These are phyloP conservation scores for Metarhizium rileyi DNA, from an alignment of 2,329 filamentous ascomycete genomes.

Conservation along the genomic window DNA sequence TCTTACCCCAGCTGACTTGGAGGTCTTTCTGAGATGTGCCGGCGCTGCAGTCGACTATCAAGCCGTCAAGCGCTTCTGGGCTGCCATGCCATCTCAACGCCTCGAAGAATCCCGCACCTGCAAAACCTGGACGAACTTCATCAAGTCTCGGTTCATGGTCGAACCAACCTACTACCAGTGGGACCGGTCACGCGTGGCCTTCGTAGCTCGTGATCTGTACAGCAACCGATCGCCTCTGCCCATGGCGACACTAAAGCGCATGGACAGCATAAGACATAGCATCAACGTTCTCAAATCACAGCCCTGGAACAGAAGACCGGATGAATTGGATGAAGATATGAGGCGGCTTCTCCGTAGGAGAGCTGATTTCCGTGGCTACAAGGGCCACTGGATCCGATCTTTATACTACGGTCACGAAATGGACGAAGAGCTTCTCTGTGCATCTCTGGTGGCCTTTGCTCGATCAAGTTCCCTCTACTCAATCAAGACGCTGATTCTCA, in stretches of 20 bases:
- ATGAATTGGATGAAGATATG: slow-evolving; percentile 15
- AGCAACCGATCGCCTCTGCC: slow-evolving; percentile 9
- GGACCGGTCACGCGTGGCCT: slow-evolving; percentile 29
- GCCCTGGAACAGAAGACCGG: slow-evolving; percentile 21
- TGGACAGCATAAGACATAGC: slow-evolving; percentile 22
- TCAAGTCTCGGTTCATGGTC: slow-evolving; percentile 37
- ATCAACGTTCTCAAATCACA: slow-evolving; percentile 15
- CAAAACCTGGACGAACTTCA: slow-evolving; percentile 33
- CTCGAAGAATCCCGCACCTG: slow-evolving; percentile 21
- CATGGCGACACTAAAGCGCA: slow-evolving; percentile 12
- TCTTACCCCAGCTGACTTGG: slow-evolving; percentile 32
- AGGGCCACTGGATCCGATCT: slow-evolving; percentile 19
- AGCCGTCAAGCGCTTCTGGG: slow-evolving; percentile 26
- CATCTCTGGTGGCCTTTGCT: slow-evolving; percentile 31
- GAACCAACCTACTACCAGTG: slow-evolving; percentile 37
- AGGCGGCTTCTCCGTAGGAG: slow-evolving; percentile 17
- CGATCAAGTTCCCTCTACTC: slow-evolving; percentile 25
- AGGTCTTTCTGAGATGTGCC: slow-evolving; percentile 35
- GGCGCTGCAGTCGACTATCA: slow-evolving; percentile 31
- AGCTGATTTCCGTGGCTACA: slow-evolving; percentile 16
- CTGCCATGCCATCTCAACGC: slow-evolving; percentile 17
- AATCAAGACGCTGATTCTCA: slow-evolving; percentile 24
- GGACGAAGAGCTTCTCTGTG: slow-evolving; percentile 30
- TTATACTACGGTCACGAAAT: slow-evolving; percentile 18
- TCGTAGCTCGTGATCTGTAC: slow-evolving; percentile 30